Base-by-base conservation (phyloP, 768 basidiomycete species). In the Thelephora aurantiotincta region DNA sequence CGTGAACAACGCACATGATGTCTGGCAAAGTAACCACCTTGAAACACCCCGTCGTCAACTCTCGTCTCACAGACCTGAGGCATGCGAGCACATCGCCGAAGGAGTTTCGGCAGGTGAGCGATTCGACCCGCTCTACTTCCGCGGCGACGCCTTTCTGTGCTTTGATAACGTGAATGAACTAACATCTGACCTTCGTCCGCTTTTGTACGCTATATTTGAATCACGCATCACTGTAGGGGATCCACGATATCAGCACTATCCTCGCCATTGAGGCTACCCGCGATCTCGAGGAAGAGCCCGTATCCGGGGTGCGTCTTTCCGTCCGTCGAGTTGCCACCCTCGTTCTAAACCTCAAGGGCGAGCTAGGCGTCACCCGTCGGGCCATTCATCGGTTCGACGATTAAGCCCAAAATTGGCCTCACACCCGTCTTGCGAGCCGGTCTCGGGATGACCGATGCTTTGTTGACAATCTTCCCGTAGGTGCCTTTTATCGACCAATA, bases 341-440 rank as follows among this genome's bases (percentile, higher is more conserved):
- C 16, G 26, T 50, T 23, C 19, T 36, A 34, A 19, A 16, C 34
- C 18, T n/a, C 46, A 38, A 45, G 20, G 46, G 47, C 35, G 16
- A 44, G 46, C 16, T 54, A 87, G 88, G 62, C 78, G 69, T 82
- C 88, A 0, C 93, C 94, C 1, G 68, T 97, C 13, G 80, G 75
- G 2, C 61, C 76, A 2, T 97, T 90, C 65, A 81, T 70, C 14
- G 94, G 93, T 19, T 76, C 77, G 3, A 63, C 60, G 20, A 73
- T 98, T 62, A 84, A 81, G 54, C 75, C 82, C 6, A 73, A 77
- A 42, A 74, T 98, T 46, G 94, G 89, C 4, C 64, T 98, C 47
- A 82, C 88, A 2, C 94, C 94, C 35, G 89, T 98, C 56, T 69
- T 98, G 48, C 79, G 94, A 35, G 94, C 94, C 26, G 94, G 94